Percentiles rank a stretch among this genome's conserved stretches.
Conservation (phyloP, 768 basidiomycete genomes). For the Kwoniella botswanensis region DNA sequence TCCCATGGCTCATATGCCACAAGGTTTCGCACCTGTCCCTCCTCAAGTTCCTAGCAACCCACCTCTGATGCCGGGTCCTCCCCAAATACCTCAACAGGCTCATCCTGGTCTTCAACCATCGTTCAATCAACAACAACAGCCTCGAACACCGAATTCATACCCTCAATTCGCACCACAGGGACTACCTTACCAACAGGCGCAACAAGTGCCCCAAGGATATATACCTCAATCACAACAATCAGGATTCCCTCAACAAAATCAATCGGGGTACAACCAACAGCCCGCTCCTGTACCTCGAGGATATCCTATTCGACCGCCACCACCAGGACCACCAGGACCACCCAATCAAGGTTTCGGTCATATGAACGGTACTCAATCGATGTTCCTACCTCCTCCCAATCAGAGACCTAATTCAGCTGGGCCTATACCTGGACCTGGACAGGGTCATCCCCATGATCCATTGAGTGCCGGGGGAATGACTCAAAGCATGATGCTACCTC, state of each 20-base stretch:
- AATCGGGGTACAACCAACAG: constrained; percentile 7
- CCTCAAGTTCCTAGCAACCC: constrained; percentile 14
- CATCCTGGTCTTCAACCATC: constrained; percentile 4
- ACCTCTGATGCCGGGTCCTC: not conserved
- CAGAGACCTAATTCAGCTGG: constrained; percentile 16
- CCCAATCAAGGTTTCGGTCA: not conserved
- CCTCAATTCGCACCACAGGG: constrained; percentile 1
- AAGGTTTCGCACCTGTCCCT: constrained; percentile 20
- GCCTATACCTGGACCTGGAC: constrained; percentile 6
- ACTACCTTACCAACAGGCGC: not conserved
- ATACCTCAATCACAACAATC: not conserved
- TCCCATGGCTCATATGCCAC: constrained; percentile 9
- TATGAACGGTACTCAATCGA: constrained; percentile 38
- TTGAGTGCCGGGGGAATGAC: constrained; percentile 34
- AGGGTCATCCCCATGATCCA: constrained; percentile 25
- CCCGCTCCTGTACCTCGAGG: not conserved
- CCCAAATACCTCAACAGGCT: not conserved
- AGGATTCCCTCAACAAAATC: constrained; percentile 9
- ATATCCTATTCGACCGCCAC: not conserved
- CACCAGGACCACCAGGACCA: not conserved
- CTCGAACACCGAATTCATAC: not conserved
- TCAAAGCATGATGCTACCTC: constrained; percentile 51
- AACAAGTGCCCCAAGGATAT: not conserved
- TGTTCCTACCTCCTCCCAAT: constrained; percentile 43
- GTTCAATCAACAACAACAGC: constrained; percentile 6